Base-by-base conservation (phyloP, 2,329 filamentous ascomycete species). In the Tolypocladium tundrense region DNA sequence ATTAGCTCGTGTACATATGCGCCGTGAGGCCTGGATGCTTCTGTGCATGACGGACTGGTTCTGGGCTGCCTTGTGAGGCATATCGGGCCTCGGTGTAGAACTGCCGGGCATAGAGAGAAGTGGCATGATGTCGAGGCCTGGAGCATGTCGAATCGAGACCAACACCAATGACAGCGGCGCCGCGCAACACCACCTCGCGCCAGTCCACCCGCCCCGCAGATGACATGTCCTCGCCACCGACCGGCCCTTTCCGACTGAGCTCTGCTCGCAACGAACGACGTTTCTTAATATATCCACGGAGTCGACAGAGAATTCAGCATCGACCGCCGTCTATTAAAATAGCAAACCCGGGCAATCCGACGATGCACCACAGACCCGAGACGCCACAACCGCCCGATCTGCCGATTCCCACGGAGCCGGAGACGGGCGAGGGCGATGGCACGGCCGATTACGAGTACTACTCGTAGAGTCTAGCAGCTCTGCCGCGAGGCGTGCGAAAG, bases 351-450 rank as follows among this genome's bases (percentile, higher is more conserved):
- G 31, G 16, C 48, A n/a, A 13, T 10, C 8, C 31, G 13, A 33
- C 48, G 31, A 52, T 42, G 33, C 48, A 16, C 13, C 69, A 65
- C 45, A 45, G 68, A 42, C 68, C 68, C 35, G 68, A 69, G 60
- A 71, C 69, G 35, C 69, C 69, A 54, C 67, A 69, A 39, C 60
- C 59, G 42, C 63, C 63, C 24, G 64, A 67, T 13, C 63, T 66
- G 41, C 68, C 69, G 41, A 59, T 66, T 41, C 69, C 68, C n/a
- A 63, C 62, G 37, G 68, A 68, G 59, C 68, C 69, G 5, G 67
- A 67, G 55, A 64, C 64, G 39, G 66, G 66, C 42, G 68, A 69
- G 55, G 69, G 69, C 31, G 68, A 70, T 53, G 68, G 66, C 54
- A 69, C 64, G 21, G 67, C 65, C 24, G 68, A 71, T 57, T 70